A percentile compares a stretch with the other conserved stretches of the same genome.
Conservation (phyloP, 2,329 filamentous ascomycete species). For the Exophiala aquamarina region DNA sequence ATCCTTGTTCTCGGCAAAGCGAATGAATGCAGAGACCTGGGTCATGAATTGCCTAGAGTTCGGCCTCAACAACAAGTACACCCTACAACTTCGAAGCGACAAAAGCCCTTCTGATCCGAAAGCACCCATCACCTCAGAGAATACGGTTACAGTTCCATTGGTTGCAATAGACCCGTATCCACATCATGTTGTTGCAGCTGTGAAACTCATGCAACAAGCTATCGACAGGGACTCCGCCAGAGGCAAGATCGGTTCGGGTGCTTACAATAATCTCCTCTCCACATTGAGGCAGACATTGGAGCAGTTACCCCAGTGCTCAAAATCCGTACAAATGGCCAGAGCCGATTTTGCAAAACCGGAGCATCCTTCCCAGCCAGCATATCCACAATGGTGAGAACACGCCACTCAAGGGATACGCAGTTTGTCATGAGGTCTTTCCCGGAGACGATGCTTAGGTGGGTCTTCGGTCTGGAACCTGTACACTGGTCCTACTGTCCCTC, state of each 20-base stretch:
- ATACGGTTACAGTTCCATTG: constrained; percentile 26
- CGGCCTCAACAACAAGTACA: constrained; percentile 32
- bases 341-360: constrained; percentile 17
- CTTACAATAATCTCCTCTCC: constrained; percentile 28
- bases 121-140: constrained; percentile 1
- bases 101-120: not conserved
- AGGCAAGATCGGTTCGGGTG: constrained; percentile 26
- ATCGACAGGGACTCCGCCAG: constrained; percentile 30
- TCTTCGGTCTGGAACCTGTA: too few relatives aligned
- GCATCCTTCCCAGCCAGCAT: constrained; percentile 6
- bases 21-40: constrained; percentile 29
- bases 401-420: not conserved
- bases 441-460: too few relatives aligned
- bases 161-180: constrained; percentile 35
- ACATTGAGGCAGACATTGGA: constrained; percentile 29
- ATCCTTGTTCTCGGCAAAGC: constrained; percentile 23
- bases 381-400: not conserved
- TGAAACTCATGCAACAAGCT: constrained; percentile 31
- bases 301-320: constrained; percentile 32
- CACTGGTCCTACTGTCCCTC: too few relatives aligned
- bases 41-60: constrained; percentile 33
- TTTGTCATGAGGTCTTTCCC: not conserved
- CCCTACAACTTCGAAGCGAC: constrained; percentile 8
- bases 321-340: constrained; percentile 29
- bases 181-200: constrained; percentile 33